phyloP scores from a whole-genome alignment of 495 filamentous ascomycete species.

The Staphylotrichum longicolle region DNA sequence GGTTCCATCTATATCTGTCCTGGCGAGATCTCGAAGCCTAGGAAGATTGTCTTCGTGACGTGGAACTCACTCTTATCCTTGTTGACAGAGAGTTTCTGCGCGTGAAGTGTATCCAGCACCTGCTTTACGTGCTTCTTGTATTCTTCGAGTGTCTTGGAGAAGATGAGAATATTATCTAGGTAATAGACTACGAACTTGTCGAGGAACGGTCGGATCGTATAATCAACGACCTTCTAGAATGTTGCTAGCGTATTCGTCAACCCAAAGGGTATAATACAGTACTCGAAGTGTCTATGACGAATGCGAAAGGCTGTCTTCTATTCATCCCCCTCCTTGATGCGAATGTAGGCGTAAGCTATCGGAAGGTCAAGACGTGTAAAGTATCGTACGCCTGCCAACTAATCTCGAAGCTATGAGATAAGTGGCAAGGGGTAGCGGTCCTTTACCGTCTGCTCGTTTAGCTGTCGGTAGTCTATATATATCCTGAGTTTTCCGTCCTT shows the following conservation, averaged over 20 bases:
- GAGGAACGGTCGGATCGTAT: constrained; percentile 1
- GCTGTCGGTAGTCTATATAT: not conserved
- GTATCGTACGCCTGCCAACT: not conserved
- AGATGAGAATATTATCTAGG: constrained; percentile 16
- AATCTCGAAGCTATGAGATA: constrained; percentile 2
- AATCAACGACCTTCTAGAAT: not conserved
- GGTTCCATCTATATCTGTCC: not conserved
- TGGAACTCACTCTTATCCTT: constrained; percentile 13
- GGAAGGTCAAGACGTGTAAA: constrained; percentile 7
- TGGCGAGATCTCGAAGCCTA: constrained; percentile 5
- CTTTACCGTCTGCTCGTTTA: constrained; percentile 7
- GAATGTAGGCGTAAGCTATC: not conserved
- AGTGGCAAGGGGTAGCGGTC: constrained; percentile 7
- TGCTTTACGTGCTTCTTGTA: not conserved
- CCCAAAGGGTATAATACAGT: constrained; percentile 9
- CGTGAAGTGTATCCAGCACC: not conserved
- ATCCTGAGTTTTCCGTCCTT: constrained; percentile 6
- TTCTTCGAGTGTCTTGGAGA: constrained; percentile 11
- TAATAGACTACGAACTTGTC: constrained; percentile 9
- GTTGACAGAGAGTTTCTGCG: constrained; percentile 6
- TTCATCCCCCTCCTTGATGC: constrained; percentile 3
- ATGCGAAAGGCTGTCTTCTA: constrained; percentile 9
- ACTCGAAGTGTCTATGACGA: constrained; percentile 4
- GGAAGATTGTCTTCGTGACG: not conserved
- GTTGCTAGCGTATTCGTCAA: too few relatives aligned